Evolutionary conservation across 2,329 filamentous ascomycete species (phyloP), one percentile per base, ranked within the genome.

Genomic region (Trichoderma koningiopsis): DNA sequence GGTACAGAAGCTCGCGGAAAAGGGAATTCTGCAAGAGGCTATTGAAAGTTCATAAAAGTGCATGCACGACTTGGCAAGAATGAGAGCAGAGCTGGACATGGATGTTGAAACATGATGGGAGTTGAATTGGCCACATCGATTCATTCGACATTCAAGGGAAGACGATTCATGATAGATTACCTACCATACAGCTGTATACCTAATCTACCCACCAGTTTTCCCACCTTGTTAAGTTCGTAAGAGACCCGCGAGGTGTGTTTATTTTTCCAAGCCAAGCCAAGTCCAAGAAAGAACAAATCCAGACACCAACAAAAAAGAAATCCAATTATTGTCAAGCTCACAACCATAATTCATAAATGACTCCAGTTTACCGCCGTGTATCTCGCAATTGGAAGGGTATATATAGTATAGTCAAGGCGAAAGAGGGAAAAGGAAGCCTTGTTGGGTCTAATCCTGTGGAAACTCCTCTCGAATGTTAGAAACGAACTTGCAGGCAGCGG

Each of bases 391-490:
- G 24, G 35, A 24, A 16, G 31, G 37, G 16, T 56, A 31, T 62
- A 29, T 56, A 31, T 29, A 43, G 31, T 19, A 40, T 29, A 6
- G 43, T 43, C 19, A n/a, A 64, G n/a, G 40, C n/a, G 22, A 2
- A 35, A 22, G n/a, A 47, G 14, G 53, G 37, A 16, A 31, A 43
- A 10, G 19, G 3, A 11, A 6, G 19, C 31, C 4, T 8, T 14
- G 11, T 33, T 27, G 14, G n/a, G 19, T 22, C 76, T 72, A 97
- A 79, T 96, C 93, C 76, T 97, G 91, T 0, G 95, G 95, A 79
- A 94, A 97, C 75, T 94, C 89, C 74, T 96, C 92, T 73, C 81
- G 80, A 37, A 87, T 76, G 78, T 97, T 98, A 74, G 93, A 97
- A 37, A 97, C 85, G 81, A 98, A 99, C 4, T 81, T 84, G 73